Conservation (phyloP, 169 alveolate genomes). For the Eimeria acervulina region DNA sequence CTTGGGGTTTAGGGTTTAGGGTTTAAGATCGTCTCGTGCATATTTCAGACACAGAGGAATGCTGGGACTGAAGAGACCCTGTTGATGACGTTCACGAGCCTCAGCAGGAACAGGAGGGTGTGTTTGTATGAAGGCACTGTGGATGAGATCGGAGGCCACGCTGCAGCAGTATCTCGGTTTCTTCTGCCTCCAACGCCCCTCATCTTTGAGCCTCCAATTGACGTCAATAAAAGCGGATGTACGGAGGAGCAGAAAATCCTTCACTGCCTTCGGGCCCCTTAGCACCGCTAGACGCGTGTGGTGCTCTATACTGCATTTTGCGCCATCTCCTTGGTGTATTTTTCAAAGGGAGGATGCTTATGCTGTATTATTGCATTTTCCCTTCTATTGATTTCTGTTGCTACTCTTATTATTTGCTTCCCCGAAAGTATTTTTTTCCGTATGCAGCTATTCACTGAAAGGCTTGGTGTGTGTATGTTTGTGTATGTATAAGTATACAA, state of each 20-base stretch:
- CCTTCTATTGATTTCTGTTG: neutral
- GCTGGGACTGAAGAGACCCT: neutral
- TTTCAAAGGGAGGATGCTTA: neutral
- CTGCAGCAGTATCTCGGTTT: neutral
- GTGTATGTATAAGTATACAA: no score
- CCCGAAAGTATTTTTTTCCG: neutral
- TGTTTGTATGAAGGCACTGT: neutral
- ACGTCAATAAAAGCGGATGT: constrained; percentile 67
- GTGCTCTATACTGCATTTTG: neutral
- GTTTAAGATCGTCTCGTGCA: no score
- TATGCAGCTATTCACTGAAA: neutral
- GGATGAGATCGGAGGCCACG: neutral
- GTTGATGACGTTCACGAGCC: neutral
- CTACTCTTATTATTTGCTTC: neutral
- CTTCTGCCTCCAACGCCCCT: constrained; percentile 71
- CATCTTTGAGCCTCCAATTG: constrained; percentile 64
- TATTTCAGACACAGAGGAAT: neutral
- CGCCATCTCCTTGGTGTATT: neutral
- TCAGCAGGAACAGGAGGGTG: neutral
- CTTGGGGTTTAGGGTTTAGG: neutral
- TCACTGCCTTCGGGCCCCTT: neutral
- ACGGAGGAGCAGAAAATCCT: neutral
- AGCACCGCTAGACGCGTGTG: neutral
- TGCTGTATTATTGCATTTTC: neutral
- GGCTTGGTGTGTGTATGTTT: no score